Evolutionary conservation across 345 rosid genomes (phyloP).

Genomic region (Eucalyptus pumila): DNA sequence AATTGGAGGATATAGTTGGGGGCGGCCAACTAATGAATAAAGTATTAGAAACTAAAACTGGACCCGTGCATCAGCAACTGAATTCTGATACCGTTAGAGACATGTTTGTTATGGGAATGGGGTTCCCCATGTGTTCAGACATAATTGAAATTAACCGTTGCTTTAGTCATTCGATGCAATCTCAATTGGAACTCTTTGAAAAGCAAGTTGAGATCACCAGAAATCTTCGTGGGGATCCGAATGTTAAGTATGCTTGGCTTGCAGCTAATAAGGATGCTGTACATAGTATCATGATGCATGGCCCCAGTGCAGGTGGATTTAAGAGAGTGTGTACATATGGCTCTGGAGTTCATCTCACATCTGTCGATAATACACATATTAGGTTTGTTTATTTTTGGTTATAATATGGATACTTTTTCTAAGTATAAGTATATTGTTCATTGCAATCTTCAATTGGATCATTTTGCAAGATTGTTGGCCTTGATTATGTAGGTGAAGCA

Average conservation of each 20-base stretch:
- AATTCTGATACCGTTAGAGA: slow-evolving; percentile 2
- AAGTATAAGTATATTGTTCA: not conserved
- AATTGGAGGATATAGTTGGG: not conserved
- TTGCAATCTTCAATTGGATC: not conserved
- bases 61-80: not conserved
- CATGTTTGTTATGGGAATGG: slow-evolving; percentile 10
- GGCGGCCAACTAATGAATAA: not conserved
- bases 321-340: slow-evolving; percentile 12
- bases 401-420: not conserved
- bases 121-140: not conserved
- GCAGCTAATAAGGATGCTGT: slow-evolving; percentile 9
- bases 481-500: not conserved
- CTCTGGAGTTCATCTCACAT: slow-evolving; percentile 19
- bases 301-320: slow-evolving; percentile 16
- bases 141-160: slow-evolving; percentile 6
- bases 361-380: slow-evolving; percentile 6
- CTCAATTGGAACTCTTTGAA: slow-evolving; percentile 16
- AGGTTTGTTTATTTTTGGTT: not conserved
- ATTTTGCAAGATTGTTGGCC: not conserved
- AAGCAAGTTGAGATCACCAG: slow-evolving; percentile 26
- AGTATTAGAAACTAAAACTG: not conserved
- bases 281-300: slow-evolving; percentile 5
- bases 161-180: slow-evolving; percentile 1
- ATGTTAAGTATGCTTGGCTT: slow-evolving; percentile 38
- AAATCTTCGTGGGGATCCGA: slow-evolving; percentile 26